These are phyloP conservation scores for Acidomyces sp. DNA, from an alignment of 495 filamentous ascomycete species.

Conservation along the genomic window DNA sequence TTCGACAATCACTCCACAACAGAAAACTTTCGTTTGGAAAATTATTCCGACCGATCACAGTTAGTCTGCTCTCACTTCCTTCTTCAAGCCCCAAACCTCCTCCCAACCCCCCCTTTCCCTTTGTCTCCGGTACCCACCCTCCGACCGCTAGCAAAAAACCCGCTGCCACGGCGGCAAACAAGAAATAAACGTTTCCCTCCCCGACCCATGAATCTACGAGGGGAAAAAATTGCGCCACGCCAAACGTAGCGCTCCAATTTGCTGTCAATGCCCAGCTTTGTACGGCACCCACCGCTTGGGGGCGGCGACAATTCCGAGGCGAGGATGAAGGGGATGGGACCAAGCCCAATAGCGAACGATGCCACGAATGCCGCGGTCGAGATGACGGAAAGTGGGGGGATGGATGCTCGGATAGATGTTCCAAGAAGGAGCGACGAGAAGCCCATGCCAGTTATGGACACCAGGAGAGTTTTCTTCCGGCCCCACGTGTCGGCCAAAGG, in stretches of 20 bases:
- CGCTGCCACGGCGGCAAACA: conserved; percentile 63
- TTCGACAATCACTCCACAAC: too few species aligned
- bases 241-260: conserved; percentile 83
- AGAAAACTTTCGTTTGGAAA: too few species aligned
- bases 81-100: conserved; percentile 72
- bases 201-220: conserved; percentile 62
- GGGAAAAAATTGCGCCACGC: conserved; percentile 89
- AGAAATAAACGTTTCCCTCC: conserved; percentile 71
- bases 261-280: conserved; percentile 74
- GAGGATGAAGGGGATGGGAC: conserved; percentile 88
- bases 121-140: conserved; percentile 68
- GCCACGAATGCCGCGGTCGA: conserved; percentile 74
- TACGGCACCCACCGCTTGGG: conserved; percentile 75
- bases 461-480: conserved; percentile 66
- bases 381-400: conserved; percentile 63
- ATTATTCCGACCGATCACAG: too few species aligned
- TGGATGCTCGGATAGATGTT: conserved; percentile 52
- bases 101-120: conserved; percentile 64
- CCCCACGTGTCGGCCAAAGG: conserved; percentile 76
- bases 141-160: conserved; percentile 53
- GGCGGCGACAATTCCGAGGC: conserved; percentile 77
- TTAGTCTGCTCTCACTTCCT: conserved; percentile 25
- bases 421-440: conserved; percentile 59
- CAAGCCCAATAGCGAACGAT: conserved; percentile 81
- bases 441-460: conserved; percentile 75